Evolutionary conservation across 495 filamentous ascomycete genomes (phyloP), one percentile per base, ranked within the genome.

Genomic region (Hypoxylon intermedium): DNA sequence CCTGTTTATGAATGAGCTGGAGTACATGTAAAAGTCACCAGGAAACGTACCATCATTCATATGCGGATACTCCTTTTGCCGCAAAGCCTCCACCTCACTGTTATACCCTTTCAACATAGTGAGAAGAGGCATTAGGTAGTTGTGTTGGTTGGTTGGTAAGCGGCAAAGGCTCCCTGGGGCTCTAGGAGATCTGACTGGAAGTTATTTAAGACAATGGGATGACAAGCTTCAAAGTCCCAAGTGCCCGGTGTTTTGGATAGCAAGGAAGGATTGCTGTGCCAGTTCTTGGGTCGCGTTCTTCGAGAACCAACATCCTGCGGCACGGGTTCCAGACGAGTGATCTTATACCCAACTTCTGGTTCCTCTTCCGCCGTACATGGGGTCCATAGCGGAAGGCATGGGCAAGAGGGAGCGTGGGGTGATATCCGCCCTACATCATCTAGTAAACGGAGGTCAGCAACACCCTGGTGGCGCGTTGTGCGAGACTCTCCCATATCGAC

Each of bases 21-120:
- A 26, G 34, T 26, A 36, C n/a, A 26, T 12, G 2, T 7, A 20
- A 33, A 9, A 38, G 16, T 15, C 5, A 20, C 31, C n/a, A 28
- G 4, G 36, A 34, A 41, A 33, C 66, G 41, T 49, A 78, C 77
- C 75, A 60, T 74, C 57, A 55, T 69, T 79, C 77, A 80, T 80
- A 53, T 80, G 77, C 16, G 77, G 68, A 45, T 79, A 80, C 38
- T 80, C 75, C 33, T 75, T 71, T 44, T 77, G 54, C 12, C 77
- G 72, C 44, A 79, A 71, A 9, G 65, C 49, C 49, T 79, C 77
- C 28, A 79, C 72, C 15, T 77, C 69, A 34, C 58, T 68, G 30
- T 62, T 60, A 45, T 80, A 80, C 9, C 60, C 68, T 44, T 62
- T 68, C 23, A 65, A 51, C 50, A 60, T 56, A 11, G 47, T 48